These are phyloP conservation scores for Paramecium biaurelia DNA, from an alignment of 73 alveolate genomes.

Conservation along the genomic window DNA sequence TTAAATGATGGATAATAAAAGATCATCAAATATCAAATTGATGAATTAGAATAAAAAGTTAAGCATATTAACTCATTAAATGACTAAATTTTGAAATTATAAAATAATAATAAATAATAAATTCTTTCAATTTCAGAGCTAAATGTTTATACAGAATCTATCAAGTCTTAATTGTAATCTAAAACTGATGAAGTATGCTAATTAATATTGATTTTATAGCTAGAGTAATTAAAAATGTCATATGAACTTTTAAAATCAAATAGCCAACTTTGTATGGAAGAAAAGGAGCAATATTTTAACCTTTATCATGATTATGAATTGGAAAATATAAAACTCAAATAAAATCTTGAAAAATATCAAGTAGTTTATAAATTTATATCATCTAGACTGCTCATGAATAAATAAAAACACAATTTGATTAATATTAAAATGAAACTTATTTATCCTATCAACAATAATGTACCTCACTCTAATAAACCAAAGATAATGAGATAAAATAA, in stretches of 20 bases:
- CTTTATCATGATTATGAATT: neutral
- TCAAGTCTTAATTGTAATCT: neutral
- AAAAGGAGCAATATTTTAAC: neutral
- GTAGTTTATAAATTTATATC: neutral
- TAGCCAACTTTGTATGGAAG: neutral
- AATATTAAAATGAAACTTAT: neutral
- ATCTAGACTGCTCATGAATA: neutral
- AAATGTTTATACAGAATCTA: neutral
- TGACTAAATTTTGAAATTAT: neutral
- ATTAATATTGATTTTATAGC: neutral
- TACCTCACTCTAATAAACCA: neutral
- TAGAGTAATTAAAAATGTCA: neutral
- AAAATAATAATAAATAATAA: neutral
- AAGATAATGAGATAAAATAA: neutral
- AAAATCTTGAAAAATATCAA: neutral
- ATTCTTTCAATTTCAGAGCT: neutral
- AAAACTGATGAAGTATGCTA: neutral
- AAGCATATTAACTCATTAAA: neutral
- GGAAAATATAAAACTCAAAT: neutral
- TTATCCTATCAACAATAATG: neutral
- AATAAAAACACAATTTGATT: neutral
- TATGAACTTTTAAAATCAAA: neutral
- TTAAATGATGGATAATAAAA: neutral
- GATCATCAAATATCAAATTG: neutral
- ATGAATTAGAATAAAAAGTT: neutral